Conservation (phyloP, 352 stramenopile species). For the Globisporangium spiculum region DNA sequence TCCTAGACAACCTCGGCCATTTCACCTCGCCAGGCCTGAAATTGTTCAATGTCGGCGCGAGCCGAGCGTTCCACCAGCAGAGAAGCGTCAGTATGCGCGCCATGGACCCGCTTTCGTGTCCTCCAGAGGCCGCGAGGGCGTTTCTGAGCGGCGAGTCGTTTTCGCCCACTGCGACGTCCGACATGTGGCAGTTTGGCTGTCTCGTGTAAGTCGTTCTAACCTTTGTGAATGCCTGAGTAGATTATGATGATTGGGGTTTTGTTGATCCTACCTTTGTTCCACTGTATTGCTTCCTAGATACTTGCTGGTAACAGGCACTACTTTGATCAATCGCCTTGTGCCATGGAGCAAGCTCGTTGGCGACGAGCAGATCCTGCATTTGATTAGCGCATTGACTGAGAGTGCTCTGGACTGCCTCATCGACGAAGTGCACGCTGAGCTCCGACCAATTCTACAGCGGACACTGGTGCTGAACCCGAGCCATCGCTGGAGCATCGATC, state of each 20-base stretch:
- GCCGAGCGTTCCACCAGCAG: conserved; percentile 34
- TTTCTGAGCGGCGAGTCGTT: conserved; percentile 46
- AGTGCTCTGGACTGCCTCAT: conserved; percentile 39
- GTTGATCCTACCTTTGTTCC: neutral
- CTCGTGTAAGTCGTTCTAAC: conserved; percentile 42
- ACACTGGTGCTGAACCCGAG: conserved; percentile 42
- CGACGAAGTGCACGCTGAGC: conserved; percentile 23
- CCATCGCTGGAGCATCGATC: conserved; percentile 51
- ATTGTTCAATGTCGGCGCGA: conserved; percentile 43
- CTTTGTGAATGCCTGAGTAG: neutral
- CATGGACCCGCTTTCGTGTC: conserved; percentile 29
- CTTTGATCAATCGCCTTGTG: conserved; percentile 38
- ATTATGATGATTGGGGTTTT: neutral
- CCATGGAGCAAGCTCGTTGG: conserved; percentile 42
- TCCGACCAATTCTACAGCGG: conserved; percentile 41
- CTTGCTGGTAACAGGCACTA: conserved; percentile 41
- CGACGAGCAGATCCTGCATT: conserved; percentile 39
- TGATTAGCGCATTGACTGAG: conserved; percentile 59
- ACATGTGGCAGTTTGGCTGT: conserved; percentile 80
- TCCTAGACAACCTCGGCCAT: conserved; percentile 39
- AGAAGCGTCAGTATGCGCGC: conserved; percentile 24
- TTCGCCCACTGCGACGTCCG: conserved; percentile 38
- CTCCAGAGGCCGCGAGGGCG: conserved; percentile 48
- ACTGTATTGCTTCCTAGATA: conserved; percentile 27
- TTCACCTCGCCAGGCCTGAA: conserved; percentile 40